A percentile compares a stretch with the other conserved stretches of the same genome.
Evolutionary conservation across 192 early-diverging fungal genomes (phyloP).

Genomic region (Diversispora eburnea): DNA sequence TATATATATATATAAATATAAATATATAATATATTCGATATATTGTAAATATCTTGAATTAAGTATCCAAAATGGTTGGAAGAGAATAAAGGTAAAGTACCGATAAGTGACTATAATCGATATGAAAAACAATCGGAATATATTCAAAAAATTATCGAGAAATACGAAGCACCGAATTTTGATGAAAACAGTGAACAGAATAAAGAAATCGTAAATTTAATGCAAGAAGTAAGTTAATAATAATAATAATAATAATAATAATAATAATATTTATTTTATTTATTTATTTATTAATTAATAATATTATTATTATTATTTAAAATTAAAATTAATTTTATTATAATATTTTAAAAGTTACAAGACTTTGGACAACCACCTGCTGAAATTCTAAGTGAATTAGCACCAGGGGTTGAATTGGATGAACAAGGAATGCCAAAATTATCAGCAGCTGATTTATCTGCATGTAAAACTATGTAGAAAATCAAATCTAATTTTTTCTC

Average conservation of each 20-base stretch:
- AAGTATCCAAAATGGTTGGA: slow-evolving; percentile 90
- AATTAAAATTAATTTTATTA: background rate
- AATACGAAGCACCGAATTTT: slow-evolving; percentile 71
- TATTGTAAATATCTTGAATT: slow-evolving; percentile 4
- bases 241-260: too few species aligned
- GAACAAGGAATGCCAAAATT: slow-evolving; percentile 65
- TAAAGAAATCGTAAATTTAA: slow-evolving; percentile 80
- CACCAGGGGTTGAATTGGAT: slow-evolving; percentile 87
- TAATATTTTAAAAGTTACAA: slow-evolving; percentile 75
- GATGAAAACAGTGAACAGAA: slow-evolving; percentile 66
- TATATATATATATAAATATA: too few species aligned
- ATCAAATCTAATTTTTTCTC: slow-evolving; percentile 1
- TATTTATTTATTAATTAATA: slow-evolving; percentile 1
- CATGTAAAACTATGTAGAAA: slow-evolving; percentile 32
- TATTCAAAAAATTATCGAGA: slow-evolving; percentile 74
- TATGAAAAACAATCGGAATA: slow-evolving; percentile 78
- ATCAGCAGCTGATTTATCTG: slow-evolving; percentile 37
- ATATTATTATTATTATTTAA: background rate
- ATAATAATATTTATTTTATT: too few species aligned
- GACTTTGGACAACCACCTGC: slow-evolving; percentile 93
- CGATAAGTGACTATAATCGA: slow-evolving; percentile 66
- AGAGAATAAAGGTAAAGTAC: slow-evolving; percentile 68
- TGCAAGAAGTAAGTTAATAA: slow-evolving; percentile 77
- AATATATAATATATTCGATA: background rate
- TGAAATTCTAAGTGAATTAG: slow-evolving; percentile 83